These are phyloP conservation scores for Physcomitrium patens DNA, from an alignment of 225 moss, liverwort and hornwort species.

Conservation along the genomic window DNA sequence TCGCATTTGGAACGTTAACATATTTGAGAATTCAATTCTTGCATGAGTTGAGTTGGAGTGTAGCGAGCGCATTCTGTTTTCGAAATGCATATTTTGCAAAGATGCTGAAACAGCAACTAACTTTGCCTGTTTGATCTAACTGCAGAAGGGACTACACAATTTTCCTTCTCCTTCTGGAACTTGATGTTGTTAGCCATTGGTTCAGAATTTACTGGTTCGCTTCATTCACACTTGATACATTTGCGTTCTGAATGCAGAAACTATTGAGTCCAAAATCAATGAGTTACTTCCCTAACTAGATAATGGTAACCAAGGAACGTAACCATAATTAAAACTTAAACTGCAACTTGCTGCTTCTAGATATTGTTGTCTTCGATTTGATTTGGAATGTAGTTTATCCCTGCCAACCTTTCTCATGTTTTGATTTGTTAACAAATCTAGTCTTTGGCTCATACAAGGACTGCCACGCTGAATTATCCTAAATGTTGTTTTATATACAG, in stretches of 20 bases:
- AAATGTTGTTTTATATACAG: constrained; percentile 29
- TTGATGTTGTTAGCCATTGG: constrained; percentile 53
- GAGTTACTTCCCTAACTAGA: no score
- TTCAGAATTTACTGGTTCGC: constrained; percentile 51
- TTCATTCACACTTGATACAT: no score
- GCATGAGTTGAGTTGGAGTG: constrained; percentile 1
- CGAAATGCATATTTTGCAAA: neutral
- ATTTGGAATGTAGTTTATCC: neutral
- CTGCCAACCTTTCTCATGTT: neutral
- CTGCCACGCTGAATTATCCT: constrained; percentile 18
- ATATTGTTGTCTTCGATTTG: neutral
- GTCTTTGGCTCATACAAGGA: neutral
- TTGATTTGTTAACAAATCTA: neutral
- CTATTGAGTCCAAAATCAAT: no score
- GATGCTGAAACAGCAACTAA: constrained; percentile 11
- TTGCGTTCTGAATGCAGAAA: no score
- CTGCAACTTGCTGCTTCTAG: neutral
- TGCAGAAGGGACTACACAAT: constrained; percentile 48
- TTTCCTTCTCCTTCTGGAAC: constrained; percentile 43
- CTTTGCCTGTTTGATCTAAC: constrained; percentile 19
- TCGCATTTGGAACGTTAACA: neutral
- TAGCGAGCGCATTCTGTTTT: constrained; percentile 17
- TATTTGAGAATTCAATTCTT: constrained; percentile 4
- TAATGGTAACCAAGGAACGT: no score
- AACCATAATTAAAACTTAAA: neutral